Evolutionary conservation across 129 eudicot species (phyloP).

Genomic region (Artemisia annua): DNA sequence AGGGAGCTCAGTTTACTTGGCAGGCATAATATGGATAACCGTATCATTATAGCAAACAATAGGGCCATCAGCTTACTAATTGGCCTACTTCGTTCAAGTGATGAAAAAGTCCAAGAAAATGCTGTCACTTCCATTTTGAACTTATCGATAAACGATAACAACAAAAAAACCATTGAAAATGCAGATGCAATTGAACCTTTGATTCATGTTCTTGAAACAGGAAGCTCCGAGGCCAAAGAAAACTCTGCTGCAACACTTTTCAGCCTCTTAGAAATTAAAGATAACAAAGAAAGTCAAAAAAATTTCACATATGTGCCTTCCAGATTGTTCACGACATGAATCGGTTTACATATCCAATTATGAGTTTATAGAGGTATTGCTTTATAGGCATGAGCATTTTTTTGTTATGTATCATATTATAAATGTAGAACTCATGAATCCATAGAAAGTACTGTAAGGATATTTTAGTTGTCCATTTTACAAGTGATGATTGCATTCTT

Average conservation of each 20-base stretch:
- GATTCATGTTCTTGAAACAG: slow-evolving; percentile 76
- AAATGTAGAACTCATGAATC: too few species aligned
- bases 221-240: slow-evolving; percentile 79
- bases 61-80: slow-evolving; percentile 62
- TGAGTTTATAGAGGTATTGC: too few species aligned
- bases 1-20: slow-evolving; percentile 70
- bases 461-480: too few species aligned
- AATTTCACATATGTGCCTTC: too few species aligned
- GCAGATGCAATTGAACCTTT: slow-evolving; percentile 80
- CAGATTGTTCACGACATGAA: too few species aligned
- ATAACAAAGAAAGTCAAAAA: too few species aligned
- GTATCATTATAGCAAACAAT: slow-evolving; percentile 62
- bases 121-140: slow-evolving; percentile 86
- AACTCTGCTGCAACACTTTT: slow-evolving; percentile 73
- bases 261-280: too few species aligned
- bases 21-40: slow-evolving; percentile 78
- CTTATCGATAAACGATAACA: slow-evolving; percentile 78
- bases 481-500: too few species aligned
- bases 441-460: too few species aligned
- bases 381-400: too few species aligned
- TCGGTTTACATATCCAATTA: too few species aligned
- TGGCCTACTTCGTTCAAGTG: slow-evolving; percentile 67
- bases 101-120: slow-evolving; percentile 56
- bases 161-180: slow-evolving; percentile 70
- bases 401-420: too few species aligned